phyloP scores from a whole-genome alignment of 2,329 filamentous ascomycete genomes.

The Grosmannia huntii region DNA sequence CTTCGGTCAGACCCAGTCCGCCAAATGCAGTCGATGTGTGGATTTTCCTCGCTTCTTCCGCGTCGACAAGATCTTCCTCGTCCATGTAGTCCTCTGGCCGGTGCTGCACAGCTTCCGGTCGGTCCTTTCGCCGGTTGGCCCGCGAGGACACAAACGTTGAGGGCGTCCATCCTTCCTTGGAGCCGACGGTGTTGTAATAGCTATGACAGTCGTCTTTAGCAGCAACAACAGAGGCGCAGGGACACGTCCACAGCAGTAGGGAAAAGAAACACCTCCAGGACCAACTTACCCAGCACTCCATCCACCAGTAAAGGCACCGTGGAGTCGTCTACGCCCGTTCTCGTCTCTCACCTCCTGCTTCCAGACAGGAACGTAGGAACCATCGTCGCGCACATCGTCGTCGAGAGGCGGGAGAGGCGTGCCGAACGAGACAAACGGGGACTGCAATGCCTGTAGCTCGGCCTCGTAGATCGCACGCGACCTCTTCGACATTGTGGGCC shows the following conservation, averaged over 20 bases:
- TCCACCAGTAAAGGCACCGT: slow-evolving; percentile 92
- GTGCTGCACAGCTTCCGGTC: slow-evolving; percentile 37
- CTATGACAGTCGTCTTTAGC: slow-evolving; percentile 26
- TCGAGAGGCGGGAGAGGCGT: slow-evolving; percentile 73
- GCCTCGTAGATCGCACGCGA: slow-evolving; percentile 67
- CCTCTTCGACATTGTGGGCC: slow-evolving; percentile 60
- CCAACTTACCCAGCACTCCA: slow-evolving; percentile 79
- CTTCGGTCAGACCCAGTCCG: slow-evolving; percentile 56
- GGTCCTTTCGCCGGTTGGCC: slow-evolving; percentile 59
- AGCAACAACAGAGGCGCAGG: background rate
- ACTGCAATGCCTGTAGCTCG: slow-evolving; percentile 52
- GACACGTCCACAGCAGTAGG: background rate
- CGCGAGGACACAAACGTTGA: slow-evolving; percentile 87
- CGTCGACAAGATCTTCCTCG: slow-evolving; percentile 84
- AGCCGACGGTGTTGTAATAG: slow-evolving; percentile 96
- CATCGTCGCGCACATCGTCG: slow-evolving; percentile 69
- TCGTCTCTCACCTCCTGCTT: slow-evolving; percentile 97
- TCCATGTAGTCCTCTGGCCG: slow-evolving; percentile 94
- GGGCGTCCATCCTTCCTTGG: slow-evolving; percentile 95
- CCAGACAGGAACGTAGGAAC: slow-evolving; percentile 89
- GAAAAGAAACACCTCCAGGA: background rate
- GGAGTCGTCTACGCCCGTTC: slow-evolving; percentile 74
- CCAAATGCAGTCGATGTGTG: slow-evolving; percentile 64
- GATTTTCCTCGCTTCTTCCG: slow-evolving; percentile 62
- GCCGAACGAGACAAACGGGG: slow-evolving; percentile 69